Evolutionary conservation across 2,329 filamentous ascomycete genomes (phyloP), one percentile per base, ranked within the genome.

Genomic region (Hymenoscyphus fraxineus): DNA sequence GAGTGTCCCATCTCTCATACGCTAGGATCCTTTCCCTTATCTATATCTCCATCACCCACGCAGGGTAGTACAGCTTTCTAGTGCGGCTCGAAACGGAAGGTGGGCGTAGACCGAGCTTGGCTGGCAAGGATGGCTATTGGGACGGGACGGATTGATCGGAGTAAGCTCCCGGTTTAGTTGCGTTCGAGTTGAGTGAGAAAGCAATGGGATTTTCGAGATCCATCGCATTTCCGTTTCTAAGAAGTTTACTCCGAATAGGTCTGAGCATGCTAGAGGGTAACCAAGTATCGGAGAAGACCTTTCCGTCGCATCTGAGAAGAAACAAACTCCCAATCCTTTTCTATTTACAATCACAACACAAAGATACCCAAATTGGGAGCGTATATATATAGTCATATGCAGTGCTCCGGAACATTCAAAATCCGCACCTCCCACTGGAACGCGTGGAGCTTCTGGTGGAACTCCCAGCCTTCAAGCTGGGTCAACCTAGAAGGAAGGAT

Each of bases 11-110:
- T 47, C 41, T 51, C n/a, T 51, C 44, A 51, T 51, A 51, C 44
- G 44, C 44, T 51, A 51, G 44, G 44, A 51, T 54, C 55, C 27
- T 57, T 57, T 57, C 55, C 54, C 55, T 57, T 57, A 57, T 57
- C 55, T 32, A 13, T 57, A 27, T 57, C 55, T 27, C 55, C 13
- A 57, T 57, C 55, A 35, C 27, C 27, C 31, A 57, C 31, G n/a
- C 55, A n/a, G 22, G 55, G 31, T 10, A 32, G 15, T 57, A 13
- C 31, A 38, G 27, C 35, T 38, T 19, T 5, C 16, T 27, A 54
- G 47, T 27, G 47, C 47, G 19, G 55, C 55, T 38, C 55, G 31
- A 57, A n/a, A 27, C 9, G 55, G 55, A 57, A 57, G 55, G 55
- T 57, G 55, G 19, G 19, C 19, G 44, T 51, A 51, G n/a, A n/a